Base-by-base conservation (phyloP, 2,329 filamentous ascomycete genomes). In the Beauveria australis region DNA sequence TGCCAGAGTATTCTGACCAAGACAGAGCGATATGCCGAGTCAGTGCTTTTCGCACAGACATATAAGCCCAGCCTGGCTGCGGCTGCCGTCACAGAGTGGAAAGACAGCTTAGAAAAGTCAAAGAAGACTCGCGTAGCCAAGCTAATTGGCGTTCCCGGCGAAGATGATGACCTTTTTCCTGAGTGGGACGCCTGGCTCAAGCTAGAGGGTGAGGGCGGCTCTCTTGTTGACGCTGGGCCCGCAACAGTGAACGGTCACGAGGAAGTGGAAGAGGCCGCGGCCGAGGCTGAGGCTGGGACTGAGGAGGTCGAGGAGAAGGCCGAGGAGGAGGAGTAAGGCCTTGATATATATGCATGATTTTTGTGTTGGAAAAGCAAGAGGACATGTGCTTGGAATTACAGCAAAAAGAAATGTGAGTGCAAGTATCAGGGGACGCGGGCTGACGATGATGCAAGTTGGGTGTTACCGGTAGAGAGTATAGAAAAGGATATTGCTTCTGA, bases 171-270 rank as follows among this genome's bases (percentile, higher is more conserved):
- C 3, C 81, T 99, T 67, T 99, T 99, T 77, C 93, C 93, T 0
- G 91, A 97, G 69, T 99, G 94, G 94, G 89, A 96, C 5, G 89
- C 94, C 74, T 97, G 91, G 79, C 72, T 97, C 67, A 81, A 83
- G 69, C 72, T 96, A 64, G 94, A 97, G 78, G 83, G 81, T 62
- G 87, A 92, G 67, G 89, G 89, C 3, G 80, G 79, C 3, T 71
- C 75, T 62, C 71, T 41, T 46, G 22, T 24, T 16, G 52, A 54
- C 30, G 26, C 18, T 26, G 43, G 26, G 19, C 28, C 49, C 3
- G 49, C 40, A 7, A 44, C 41, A 14, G 55, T 62, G 53, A 66
- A 60, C 19, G 59, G 47, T 30, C 64, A 66, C 49, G 65, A 66
- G 61, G 68, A 54, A 14, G 63, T 58, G 9, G 65, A 62, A 2